phyloP scores from a whole-genome alignment of 768 basidiomycete species.

The Xerocomellus amylosporus region DNA sequence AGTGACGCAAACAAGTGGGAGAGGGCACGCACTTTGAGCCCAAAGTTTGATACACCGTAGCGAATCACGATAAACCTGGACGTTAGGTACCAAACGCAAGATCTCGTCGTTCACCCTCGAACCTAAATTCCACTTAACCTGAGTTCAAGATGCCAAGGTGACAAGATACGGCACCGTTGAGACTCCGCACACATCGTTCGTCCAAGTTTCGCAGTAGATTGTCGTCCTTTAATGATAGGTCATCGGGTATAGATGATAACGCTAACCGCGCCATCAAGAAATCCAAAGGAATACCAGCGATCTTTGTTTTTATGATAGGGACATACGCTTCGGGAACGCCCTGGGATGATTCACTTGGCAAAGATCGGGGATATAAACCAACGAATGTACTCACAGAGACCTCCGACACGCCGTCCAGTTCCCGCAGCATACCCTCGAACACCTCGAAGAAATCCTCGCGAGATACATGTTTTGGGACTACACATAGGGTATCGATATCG shows the following conservation, averaged over 20 bases:
- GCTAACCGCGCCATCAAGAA: slow-evolving; percentile 90
- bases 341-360: slow-evolving; percentile 40
- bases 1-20: slow-evolving; percentile 1
- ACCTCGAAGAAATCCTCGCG: slow-evolving; percentile 94
- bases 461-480: slow-evolving; percentile 94
- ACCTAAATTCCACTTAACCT: slow-evolving; percentile 46
- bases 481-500: slow-evolving; percentile 98
- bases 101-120: slow-evolving; percentile 97
- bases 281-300: slow-evolving; percentile 90
- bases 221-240: slow-evolving; percentile 86
- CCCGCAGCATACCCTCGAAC: slow-evolving; percentile 86
- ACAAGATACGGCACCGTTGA: slow-evolving; percentile 60
- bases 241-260: slow-evolving; percentile 86
- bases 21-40: slow-evolving; percentile 78
- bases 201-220: slow-evolving; percentile 90
- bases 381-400: slow-evolving; percentile 67
- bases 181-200: slow-evolving; percentile 91
- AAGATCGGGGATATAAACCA: not conserved
- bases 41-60: slow-evolving; percentile 95
- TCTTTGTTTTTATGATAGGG: slow-evolving; percentile 89
- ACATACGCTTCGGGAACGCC: slow-evolving; percentile 97
- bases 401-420: slow-evolving; percentile 79
- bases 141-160: not conserved
- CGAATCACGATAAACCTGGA: slow-evolving; percentile 90
- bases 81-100: slow-evolving; percentile 89